A percentile compares a stretch with the other conserved stretches of the same genome.
phyloP scores from a whole-genome alignment of 495 filamentous ascomycete genomes.

The Xylaria cubensis region DNA sequence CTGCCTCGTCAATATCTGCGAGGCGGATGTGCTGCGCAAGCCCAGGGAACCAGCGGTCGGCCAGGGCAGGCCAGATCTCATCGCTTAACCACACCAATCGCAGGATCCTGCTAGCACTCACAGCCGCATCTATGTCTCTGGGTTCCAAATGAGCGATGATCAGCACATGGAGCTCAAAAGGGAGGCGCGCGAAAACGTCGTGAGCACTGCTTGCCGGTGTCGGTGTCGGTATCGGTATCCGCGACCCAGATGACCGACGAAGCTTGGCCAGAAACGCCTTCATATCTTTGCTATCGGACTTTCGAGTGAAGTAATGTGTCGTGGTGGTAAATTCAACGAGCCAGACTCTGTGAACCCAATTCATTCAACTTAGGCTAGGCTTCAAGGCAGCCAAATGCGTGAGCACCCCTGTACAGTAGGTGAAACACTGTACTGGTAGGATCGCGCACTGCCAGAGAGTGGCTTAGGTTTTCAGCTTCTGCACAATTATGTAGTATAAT shows the following conservation, averaged over 20 bases:
- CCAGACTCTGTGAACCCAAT: background rate
- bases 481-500: background rate
- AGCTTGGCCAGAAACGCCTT: conserved; percentile 23
- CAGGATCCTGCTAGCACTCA: conserved; percentile 30
- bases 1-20: conserved; percentile 16
- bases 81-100: conserved; percentile 40
- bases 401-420: conserved; percentile 12
- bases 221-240: background rate
- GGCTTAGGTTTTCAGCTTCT: conserved; percentile 1
- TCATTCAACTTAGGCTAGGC: background rate
- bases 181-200: conserved; percentile 39
- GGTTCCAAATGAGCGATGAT: conserved; percentile 34
- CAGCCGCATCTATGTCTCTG: conserved; percentile 35
- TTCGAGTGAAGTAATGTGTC: background rate
- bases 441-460: background rate
- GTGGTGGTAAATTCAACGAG: background rate
- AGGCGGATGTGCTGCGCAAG: conserved; percentile 34
- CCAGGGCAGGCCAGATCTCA: conserved; percentile 41
- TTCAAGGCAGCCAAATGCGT: background rate
- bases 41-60: conserved; percentile 36
- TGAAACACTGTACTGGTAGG: background rate
- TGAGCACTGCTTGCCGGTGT: conserved; percentile 7
- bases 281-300: conserved; percentile 4
- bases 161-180: conserved; percentile 38
- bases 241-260: conserved; percentile 17